Base-by-base conservation (phyloP, 1,284 basidiomycete species). In the Pseudozyma sp. region DNA sequence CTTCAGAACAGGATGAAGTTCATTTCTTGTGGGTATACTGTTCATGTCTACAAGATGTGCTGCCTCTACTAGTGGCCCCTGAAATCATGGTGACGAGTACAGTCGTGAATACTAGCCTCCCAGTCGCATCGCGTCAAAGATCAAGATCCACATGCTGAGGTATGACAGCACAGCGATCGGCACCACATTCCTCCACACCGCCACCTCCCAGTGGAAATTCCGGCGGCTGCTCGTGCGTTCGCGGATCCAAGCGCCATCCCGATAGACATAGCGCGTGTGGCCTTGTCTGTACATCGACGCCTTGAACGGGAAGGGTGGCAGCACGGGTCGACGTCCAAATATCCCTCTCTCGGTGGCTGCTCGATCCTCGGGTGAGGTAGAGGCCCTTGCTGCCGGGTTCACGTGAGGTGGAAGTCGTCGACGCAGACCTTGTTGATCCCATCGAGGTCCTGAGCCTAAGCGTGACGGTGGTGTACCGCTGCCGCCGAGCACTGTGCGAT, bases 131-230 rank as follows among this genome's bases (percentile, higher is more conserved):
- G 66, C 58, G 54, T 74, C 77, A 14, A 74, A 35, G 9, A 81
- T 47, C 30, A 82, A 43, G 11, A 75, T 71, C 80, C 80, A 81
- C 64, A 84, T 73, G 17, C 80, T 78, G 10, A 80, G 30, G 46
- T 84, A 84, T 19, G 73, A 73, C 17, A 84, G 60, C 37, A 73
- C 64, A 0, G 71, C 80, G 31, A 84, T 77, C 10, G 82, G 82
- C 49, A 83, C 43, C 9, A 83, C 70, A 39, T 83, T 84, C 14
- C 82, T 62, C 65, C 77, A 68, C 40, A 84, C 72, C n/a, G 81
- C 81, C 40, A 83, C 82, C 19, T 82, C 75, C 82, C 82, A 84
- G 45, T 81, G 82, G 54, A 84, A 83, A 19, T 80, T 80, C 16
- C 82, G 60, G 7, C 77, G 56, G 39, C 75, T 75, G 24, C 70